Percentiles rank a stretch among this genome's conserved stretches.
Conservation (phyloP, 306 rosid genomes). For the Comarum palustre region DNA sequence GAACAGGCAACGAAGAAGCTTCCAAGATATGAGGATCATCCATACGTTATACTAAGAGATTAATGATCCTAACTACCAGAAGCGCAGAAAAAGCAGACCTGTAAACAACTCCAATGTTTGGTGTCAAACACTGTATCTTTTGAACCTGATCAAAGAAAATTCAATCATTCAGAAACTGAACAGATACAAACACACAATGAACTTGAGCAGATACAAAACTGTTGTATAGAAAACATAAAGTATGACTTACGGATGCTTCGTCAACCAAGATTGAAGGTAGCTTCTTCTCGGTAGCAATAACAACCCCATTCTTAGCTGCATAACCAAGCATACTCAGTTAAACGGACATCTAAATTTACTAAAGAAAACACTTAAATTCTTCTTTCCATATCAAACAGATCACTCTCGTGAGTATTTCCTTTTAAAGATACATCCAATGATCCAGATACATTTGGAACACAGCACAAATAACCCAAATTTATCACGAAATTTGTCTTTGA, state of each 20-base stretch:
- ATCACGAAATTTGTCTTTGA: neutral
- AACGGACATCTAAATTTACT: neutral
- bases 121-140: constrained; percentile 79
- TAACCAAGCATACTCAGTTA: constrained; percentile 21
- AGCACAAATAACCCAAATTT: too few species aligned
- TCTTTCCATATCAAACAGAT: neutral
- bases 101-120: constrained; percentile 93
- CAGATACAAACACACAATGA: neutral
- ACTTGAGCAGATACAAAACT: neutral
- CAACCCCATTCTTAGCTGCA: constrained; percentile 95
- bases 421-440: too few species aligned
- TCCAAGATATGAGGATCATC: neutral
- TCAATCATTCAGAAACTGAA: neutral
- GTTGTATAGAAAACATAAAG: neutral
- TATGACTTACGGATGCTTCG: constrained; percentile 72
- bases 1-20: neutral
- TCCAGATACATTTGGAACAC: neutral
- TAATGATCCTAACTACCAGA: neutral
- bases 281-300: constrained; percentile 95
- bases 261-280: constrained; percentile 92
- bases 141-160: constrained; percentile 57
- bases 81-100: constrained; percentile 46
- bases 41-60: neutral
- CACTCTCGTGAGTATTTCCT: neutral
- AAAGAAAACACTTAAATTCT: neutral